A percentile compares a stretch with the other conserved stretches of the same genome.
These are phyloP conservation scores for Globisporangium radiosum DNA, from an alignment of 352 stramenopile species.

Conservation along the genomic window DNA sequence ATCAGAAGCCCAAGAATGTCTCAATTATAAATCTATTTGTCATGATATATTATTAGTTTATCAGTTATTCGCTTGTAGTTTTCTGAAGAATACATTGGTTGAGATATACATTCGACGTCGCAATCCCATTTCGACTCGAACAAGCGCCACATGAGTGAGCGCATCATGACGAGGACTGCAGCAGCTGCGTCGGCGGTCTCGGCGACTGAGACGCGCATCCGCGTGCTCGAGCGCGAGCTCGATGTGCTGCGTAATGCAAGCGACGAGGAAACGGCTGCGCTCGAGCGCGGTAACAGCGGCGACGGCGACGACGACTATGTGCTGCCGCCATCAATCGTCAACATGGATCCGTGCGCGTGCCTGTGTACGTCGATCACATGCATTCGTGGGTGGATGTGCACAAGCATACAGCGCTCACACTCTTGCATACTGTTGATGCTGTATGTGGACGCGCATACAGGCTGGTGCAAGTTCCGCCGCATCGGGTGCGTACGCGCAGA, in stretches of 20 bases:
- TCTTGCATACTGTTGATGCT: background rate
- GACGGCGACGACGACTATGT: background rate
- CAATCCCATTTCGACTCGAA: too few relatives aligned
- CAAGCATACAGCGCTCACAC: background rate
- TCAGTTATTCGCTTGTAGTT: too few relatives aligned
- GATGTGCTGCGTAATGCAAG: background rate
- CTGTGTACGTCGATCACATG: slow-evolving; percentile 24
- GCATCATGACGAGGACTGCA: too few relatives aligned
- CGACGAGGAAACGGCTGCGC: background rate
- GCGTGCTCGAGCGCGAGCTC: slow-evolving; percentile 10
- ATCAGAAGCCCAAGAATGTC: too few relatives aligned
- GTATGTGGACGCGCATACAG: background rate
- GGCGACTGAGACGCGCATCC: slow-evolving; percentile 1
- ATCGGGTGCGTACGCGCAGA: slow-evolving; percentile 21
- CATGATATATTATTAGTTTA: too few relatives aligned
- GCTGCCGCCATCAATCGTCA: background rate
- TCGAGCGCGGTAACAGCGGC: background rate
- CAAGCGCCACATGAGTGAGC: too few relatives aligned
- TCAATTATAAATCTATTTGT: too few relatives aligned
- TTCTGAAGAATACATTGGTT: too few relatives aligned
- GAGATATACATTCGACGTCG: too few relatives aligned
- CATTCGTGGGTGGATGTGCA: background rate
- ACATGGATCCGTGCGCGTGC: slow-evolving; percentile 47
- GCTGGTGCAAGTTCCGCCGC: slow-evolving; percentile 46
- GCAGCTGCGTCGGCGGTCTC: background rate